Base-by-base conservation (phyloP, 805 yeast species). In the Metschnikowia proteae region DNA sequence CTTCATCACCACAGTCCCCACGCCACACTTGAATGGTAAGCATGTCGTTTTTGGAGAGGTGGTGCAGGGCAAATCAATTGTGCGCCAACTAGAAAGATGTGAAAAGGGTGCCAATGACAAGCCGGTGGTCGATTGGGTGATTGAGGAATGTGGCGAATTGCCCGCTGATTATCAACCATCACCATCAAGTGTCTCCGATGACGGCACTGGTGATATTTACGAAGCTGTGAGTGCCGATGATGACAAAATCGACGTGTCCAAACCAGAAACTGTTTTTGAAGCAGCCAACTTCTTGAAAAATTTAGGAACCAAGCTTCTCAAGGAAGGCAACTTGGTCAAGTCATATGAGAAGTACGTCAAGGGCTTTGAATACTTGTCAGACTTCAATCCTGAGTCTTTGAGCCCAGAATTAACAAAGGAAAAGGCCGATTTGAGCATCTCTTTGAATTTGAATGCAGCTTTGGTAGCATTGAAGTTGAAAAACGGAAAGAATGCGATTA, bases 11-110 rank as follows among this genome's bases (percentile, higher is more conserved):
- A 89, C 96, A 50, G 91, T 87, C 47, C 78, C 84, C 58, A 77
- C 85, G 63, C 86, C 94, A 52, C 88, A 94, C 92, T 80, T 91
- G 70, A 95, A 90, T 65, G 96, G 96, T 55, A 84, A 85, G 74
- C 96, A 90, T 79, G 96, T 88, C 65, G 97, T 94, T 3, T 94
- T 94, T 65, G 99, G 99, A 54, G 82, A 86, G 65, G 90, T 94
- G 34, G 68, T 92, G 43, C 64, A 64, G 41, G 97, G 97, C 36
- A 91, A 88, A 65, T 81, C 89, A 6, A 67, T 88, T 29, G 90
- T 88, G 6, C 82, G 96, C 55, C 74, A 78, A 48, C 76, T 94
- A 52, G 99, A 94, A 67, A 77, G 81, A 60, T 71, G 76, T 34
- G 80, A 80, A 51, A 88, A 89, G 27, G 84, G 75, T 36, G 71